Evolutionary conservation across 1,139 yeast species (phyloP).

Genomic region (Sugiyamaella paludigena): DNA sequence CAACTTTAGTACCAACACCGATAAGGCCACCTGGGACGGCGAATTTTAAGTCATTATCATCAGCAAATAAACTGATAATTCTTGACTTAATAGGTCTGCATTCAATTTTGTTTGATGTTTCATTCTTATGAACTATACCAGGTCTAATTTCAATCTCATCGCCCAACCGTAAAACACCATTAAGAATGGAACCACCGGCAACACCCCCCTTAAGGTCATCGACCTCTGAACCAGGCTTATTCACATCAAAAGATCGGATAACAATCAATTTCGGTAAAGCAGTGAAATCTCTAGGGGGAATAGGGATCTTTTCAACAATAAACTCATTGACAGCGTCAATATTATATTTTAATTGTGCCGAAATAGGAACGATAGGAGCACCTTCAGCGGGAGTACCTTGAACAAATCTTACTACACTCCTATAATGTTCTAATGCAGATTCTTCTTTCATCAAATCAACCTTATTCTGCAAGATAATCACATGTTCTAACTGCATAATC

Average conservation of each 20-base stretch:
- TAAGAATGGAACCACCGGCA: constrained; percentile 98
- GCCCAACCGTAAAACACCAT: constrained; percentile 94
- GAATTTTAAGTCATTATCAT: constrained; percentile 93
- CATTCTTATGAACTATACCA: constrained; percentile 92
- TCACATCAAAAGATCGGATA: constrained; percentile 97
- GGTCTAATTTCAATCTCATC: constrained; percentile 99
- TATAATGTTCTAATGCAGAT: constrained; percentile 91
- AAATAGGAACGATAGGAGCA: constrained; percentile 97
- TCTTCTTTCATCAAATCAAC: constrained; percentile 99
- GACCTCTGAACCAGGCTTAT: constrained; percentile 97
- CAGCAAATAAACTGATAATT: constrained; percentile 93
- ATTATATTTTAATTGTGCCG: constrained; percentile 97
- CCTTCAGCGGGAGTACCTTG: constrained; percentile 99
- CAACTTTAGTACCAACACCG: constrained; percentile 99
- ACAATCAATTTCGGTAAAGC: constrained; percentile 95
- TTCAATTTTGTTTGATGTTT: constrained; percentile 81
- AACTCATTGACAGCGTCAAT: constrained; percentile 98
- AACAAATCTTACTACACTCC: constrained; percentile 85
- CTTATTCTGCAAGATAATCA: constrained; percentile 93
- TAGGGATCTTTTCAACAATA: constrained; percentile 93
- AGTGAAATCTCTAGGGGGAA: constrained; percentile 90
- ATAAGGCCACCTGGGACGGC: constrained; percentile 99
- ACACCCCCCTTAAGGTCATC: constrained; percentile 99
- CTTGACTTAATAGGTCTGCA: constrained; percentile 95
- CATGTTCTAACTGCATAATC: constrained; percentile 97